Conservation (phyloP, 805 yeast genomes). For the Teunomyces gatunensis region DNA sequence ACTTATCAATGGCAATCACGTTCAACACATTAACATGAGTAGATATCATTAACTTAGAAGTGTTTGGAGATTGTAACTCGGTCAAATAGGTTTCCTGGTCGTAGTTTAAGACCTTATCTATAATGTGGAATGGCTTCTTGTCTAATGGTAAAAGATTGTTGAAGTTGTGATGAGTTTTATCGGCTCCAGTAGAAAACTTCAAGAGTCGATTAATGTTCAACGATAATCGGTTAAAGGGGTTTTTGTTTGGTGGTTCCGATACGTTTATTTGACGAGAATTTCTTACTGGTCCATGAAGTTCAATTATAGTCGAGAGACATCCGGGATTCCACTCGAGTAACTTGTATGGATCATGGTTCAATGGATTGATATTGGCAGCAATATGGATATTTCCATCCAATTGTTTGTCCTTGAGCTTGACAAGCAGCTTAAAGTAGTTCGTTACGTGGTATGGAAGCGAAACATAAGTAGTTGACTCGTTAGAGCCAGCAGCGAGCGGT, state of each 20-base stretch:
- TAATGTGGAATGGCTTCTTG: not conserved
- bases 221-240: constrained; percentile 32
- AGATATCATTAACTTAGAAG: constrained; percentile 38
- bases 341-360: constrained; percentile 51
- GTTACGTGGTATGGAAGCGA: constrained; percentile 51
- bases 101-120: constrained; percentile 8
- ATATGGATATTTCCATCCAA: constrained; percentile 44
- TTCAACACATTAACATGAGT: constrained; percentile 52
- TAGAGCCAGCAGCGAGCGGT: constrained; percentile 23
- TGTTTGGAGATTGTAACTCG: constrained; percentile 27
- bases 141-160: not conserved
- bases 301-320: constrained; percentile 30
- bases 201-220: constrained; percentile 29
- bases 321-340: constrained; percentile 57
- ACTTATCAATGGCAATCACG: constrained; percentile 36
- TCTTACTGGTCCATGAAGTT: constrained; percentile 5
- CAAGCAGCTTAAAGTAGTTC: constrained; percentile 34
- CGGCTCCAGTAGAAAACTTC: constrained; percentile 8
- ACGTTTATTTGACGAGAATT: not conserved
- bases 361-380: constrained; percentile 54
- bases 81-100: constrained; percentile 22
- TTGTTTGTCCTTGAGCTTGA: constrained; percentile 33
- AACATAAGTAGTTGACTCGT: constrained; percentile 52
- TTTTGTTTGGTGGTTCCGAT: constrained; percentile 1
- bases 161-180: constrained; percentile 4